A percentile compares a stretch with the other conserved stretches of the same genome.
Evolutionary conservation across 2,329 filamentous ascomycete genomes (phyloP).

Genomic region (Apiospora phragmitis): DNA sequence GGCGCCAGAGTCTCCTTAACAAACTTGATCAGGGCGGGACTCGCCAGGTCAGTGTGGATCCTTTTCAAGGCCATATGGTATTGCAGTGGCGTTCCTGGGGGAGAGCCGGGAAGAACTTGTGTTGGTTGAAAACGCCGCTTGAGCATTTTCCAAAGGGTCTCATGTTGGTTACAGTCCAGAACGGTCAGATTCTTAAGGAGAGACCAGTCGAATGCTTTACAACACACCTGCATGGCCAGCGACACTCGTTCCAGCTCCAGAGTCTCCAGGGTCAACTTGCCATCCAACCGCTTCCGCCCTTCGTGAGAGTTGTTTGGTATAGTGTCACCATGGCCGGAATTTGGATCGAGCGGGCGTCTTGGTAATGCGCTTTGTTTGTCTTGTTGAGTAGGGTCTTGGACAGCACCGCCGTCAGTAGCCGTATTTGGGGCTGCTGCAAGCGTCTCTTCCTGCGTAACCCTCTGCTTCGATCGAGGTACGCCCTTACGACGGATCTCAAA

Average conservation of each 20-base stretch:
- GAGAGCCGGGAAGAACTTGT: conserved; percentile 28
- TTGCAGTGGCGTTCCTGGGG: conserved; percentile 40
- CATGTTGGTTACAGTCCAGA: conserved; percentile 71
- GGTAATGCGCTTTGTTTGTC: neutral
- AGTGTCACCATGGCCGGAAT: neutral
- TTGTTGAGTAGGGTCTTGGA: neutral
- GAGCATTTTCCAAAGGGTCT: conserved; percentile 73
- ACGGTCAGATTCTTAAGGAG: conserved; percentile 71
- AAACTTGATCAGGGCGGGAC: conserved; percentile 68
- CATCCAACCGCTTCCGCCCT: conserved; percentile 46
- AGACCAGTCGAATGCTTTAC: conserved; percentile 74
- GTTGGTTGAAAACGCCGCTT: conserved; percentile 60
- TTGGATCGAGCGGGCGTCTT: neutral
- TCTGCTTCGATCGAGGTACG: neutral
- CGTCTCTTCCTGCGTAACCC: neutral
- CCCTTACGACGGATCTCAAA: conserved; percentile 50
- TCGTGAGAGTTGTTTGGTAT: conserved; percentile 10
- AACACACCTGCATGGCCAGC: conserved; percentile 70
- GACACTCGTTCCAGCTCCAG: conserved; percentile 75
- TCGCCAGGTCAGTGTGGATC: conserved; percentile 74
- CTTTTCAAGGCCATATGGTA: conserved; percentile 69
- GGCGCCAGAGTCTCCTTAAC: conserved; percentile 76
- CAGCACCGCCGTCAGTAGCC: neutral
- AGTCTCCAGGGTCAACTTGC: conserved; percentile 66
- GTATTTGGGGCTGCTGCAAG: neutral